A percentile compares a stretch with the other conserved stretches of the same genome.
Conservation (phyloP, 1,284 basidiomycete genomes). For the Pseudozyma hubeiensis region DNA sequence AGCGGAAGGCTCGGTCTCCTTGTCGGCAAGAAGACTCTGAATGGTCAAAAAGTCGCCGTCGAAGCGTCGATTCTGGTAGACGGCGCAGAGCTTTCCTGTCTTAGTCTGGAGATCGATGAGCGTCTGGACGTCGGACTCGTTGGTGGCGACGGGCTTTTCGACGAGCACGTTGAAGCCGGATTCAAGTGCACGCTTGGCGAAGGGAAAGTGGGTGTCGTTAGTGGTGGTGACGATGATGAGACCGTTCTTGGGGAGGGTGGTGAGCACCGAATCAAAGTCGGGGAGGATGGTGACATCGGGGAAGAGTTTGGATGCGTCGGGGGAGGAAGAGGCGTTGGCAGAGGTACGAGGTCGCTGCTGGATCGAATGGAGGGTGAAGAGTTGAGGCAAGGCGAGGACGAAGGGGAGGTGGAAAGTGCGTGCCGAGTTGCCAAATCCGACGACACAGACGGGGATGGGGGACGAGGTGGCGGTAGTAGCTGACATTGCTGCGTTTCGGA, state of each 20-base stretch:
- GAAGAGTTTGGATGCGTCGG: slow-evolving; percentile 44
- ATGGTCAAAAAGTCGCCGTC: slow-evolving; percentile 67
- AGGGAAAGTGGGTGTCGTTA: slow-evolving; percentile 64
- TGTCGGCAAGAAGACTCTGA: slow-evolving; percentile 51
- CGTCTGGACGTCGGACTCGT: slow-evolving; percentile 43
- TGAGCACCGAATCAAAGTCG: slow-evolving; percentile 56
- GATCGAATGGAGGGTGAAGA: slow-evolving; percentile 59
- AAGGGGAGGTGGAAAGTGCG: slow-evolving; percentile 66
- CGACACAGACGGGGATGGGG: slow-evolving; percentile 59
- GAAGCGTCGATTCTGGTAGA: slow-evolving; percentile 65
- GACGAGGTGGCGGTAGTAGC: neutral
- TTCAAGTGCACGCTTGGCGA: slow-evolving; percentile 61
- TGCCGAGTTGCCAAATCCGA: slow-evolving; percentile 63
- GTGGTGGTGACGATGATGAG: slow-evolving; percentile 66
- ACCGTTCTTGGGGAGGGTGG: slow-evolving; percentile 56
- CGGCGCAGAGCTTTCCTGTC: slow-evolving; percentile 61
- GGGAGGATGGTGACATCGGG: slow-evolving; percentile 55
- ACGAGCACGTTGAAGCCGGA: slow-evolving; percentile 64
- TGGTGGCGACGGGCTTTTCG: slow-evolving; percentile 64
- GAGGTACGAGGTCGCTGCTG: slow-evolving; percentile 58
- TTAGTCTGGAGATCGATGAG: slow-evolving; percentile 50
- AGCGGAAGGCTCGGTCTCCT: slow-evolving; percentile 50
- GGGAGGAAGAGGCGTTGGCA: slow-evolving; percentile 32
- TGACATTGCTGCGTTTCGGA: slow-evolving; percentile 4
- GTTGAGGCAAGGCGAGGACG: slow-evolving; percentile 53